phyloP scores from a whole-genome alignment of 2,329 filamentous ascomycete genomes.

The Botryotinia globosa region DNA sequence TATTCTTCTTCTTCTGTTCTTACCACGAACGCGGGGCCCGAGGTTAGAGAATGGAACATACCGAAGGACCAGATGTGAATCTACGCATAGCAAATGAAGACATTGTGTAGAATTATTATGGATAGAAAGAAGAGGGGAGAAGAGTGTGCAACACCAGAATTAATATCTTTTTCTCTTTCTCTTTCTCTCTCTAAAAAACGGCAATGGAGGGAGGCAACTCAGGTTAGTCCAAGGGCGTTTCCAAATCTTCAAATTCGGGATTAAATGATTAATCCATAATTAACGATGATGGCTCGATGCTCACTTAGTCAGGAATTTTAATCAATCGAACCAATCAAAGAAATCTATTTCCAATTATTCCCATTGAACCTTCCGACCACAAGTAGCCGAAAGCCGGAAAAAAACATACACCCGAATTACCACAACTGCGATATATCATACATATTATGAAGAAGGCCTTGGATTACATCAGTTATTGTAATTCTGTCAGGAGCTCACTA shows the following conservation, averaged over 20 bases:
- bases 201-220: constrained; percentile 19
- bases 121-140: constrained; percentile 24
- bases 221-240: constrained; percentile 11
- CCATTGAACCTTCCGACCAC: background rate
- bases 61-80: constrained; percentile 54
- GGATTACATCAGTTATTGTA: background rate
- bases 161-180: constrained; percentile 7
- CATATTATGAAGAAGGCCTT: too few species aligned
- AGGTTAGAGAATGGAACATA: constrained; percentile 42
- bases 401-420: background rate
- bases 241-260: constrained; percentile 12
- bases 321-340: constrained; percentile 3
- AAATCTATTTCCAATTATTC: constrained; percentile 13
- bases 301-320: background rate
- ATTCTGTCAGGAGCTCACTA: too few species aligned
- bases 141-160: constrained; percentile 16
- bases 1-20: constrained; percentile 16
- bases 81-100: constrained; percentile 64
- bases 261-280: constrained; percentile 9
- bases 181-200: background rate
- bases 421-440: background rate
- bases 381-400: constrained; percentile 9
- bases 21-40: constrained; percentile 13
- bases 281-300: constrained; percentile 20
- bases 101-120: constrained; percentile 46